Percentiles rank a stretch among this genome's conserved stretches.
Conservation (phyloP, 495 filamentous ascomycete genomes). For the Cairneyella variabilis region DNA sequence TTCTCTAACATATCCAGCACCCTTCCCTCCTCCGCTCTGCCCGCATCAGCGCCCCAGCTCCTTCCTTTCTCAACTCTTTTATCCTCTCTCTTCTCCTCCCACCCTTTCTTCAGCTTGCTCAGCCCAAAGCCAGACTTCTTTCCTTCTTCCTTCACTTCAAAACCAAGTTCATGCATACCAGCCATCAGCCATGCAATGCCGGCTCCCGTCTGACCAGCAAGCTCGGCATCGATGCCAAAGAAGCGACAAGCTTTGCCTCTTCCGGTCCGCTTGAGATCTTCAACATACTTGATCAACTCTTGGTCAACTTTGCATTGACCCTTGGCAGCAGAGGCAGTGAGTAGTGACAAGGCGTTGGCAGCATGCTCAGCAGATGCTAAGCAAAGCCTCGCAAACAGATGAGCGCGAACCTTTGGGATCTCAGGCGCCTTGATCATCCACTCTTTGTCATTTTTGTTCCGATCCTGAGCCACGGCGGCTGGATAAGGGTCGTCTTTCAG, state of each 20-base stretch:
- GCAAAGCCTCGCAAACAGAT: conserved; percentile 83
- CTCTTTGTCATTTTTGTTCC: conserved; percentile 75
- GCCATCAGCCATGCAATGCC: conserved; percentile 81
- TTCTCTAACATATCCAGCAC: conserved; percentile 81
- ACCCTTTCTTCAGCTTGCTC: conserved; percentile 67
- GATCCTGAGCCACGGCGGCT: conserved; percentile 65
- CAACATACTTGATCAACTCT: conserved; percentile 63
- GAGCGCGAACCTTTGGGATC: conserved; percentile 81
- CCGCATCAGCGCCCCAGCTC: conserved; percentile 79
- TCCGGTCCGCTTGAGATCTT: conserved; percentile 68
- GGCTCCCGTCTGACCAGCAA: conserved; percentile 72
- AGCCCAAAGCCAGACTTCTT: conserved; percentile 50
- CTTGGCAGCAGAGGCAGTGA: conserved; percentile 29
- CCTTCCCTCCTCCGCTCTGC: conserved; percentile 76
- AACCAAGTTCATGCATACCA: conserved; percentile 65
- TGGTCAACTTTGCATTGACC: conserved; percentile 51
- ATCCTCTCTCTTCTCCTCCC: conserved; percentile 65
- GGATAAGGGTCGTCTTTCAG: conserved; percentile 93
- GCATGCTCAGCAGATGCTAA: conserved; percentile 72
- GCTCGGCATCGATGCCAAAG: conserved; percentile 83
- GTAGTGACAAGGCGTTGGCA: conserved; percentile 52
- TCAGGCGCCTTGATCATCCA: conserved; percentile 90
- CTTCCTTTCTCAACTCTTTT: conserved; percentile 62
- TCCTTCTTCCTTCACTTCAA: conserved; percentile 30
- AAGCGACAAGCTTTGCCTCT: conserved; percentile 84